Percentiles rank a stretch among this genome's conserved stretches.
Conservation (phyloP, 106 monocot genomes). For the Platanthera zijinensis region DNA sequence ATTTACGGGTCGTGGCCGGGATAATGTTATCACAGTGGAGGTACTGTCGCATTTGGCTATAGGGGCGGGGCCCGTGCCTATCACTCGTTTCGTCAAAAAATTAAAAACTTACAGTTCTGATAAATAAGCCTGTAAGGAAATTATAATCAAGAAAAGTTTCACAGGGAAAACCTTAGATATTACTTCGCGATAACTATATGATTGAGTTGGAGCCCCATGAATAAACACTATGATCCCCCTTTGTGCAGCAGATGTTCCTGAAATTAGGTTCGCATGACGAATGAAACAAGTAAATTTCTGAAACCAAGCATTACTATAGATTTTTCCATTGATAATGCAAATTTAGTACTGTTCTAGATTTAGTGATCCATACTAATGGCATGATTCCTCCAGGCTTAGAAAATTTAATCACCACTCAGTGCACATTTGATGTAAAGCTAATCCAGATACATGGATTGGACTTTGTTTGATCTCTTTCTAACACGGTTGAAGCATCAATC, state of each 20-base stretch:
- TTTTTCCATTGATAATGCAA: background rate
- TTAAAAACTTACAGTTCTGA: background rate
- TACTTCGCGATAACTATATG: constrained; percentile 81
- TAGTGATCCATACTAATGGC: background rate
- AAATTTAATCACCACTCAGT: background rate
- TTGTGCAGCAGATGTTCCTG: constrained; percentile 50
- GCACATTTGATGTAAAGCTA: background rate
- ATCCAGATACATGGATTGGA: background rate
- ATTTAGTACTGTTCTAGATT: background rate
- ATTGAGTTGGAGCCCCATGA: constrained; percentile 95
- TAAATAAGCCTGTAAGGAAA: background rate
- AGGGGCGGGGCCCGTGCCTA: too few species aligned
- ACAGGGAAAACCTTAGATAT: constrained; percentile 70
- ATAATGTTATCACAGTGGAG: too few species aligned
- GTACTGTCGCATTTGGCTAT: too few species aligned
- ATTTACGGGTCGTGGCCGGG: too few species aligned
- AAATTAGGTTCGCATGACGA: background rate
- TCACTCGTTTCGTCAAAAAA: background rate
- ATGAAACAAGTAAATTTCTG: background rate
- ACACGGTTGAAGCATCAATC: background rate
- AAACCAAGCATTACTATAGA: background rate
- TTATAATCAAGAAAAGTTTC: background rate
- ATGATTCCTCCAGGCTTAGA: background rate
- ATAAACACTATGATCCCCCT: constrained; percentile 66
- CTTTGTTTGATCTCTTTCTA: background rate